Conservation (phyloP, 805 yeast genomes). For the Lachancea cidri region DNA sequence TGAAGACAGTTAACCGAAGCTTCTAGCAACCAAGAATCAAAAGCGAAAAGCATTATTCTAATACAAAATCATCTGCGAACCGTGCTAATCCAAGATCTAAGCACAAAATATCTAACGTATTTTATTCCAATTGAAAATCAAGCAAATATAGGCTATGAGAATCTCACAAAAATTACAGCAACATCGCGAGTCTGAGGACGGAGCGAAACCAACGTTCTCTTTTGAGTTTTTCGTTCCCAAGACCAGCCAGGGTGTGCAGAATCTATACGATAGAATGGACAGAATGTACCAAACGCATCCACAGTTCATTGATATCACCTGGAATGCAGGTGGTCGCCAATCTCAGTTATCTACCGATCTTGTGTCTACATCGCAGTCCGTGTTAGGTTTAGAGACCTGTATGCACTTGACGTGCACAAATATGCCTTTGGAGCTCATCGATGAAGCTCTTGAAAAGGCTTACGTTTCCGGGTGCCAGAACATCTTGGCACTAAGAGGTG, state of each 20-base stretch:
- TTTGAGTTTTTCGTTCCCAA: slow-evolving; percentile 97
- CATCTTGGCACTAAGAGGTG: slow-evolving; percentile 91
- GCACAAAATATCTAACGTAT: no score
- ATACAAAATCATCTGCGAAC: no score
- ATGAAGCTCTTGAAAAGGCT: slow-evolving; percentile 79
- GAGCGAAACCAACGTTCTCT: slow-evolving; percentile 67
- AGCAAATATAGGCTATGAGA: slow-evolving; percentile 33
- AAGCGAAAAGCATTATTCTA: no score
- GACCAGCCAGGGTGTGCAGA: slow-evolving; percentile 94
- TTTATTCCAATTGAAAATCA: no score
- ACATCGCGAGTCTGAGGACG: slow-evolving; percentile 23
- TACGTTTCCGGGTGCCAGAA: slow-evolving; percentile 91
- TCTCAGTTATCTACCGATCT: slow-evolving; percentile 84
- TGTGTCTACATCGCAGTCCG: slow-evolving; percentile 85
- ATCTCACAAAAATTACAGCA: slow-evolving; percentile 36
- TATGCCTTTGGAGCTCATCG: slow-evolving; percentile 78
- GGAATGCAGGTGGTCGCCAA: slow-evolving; percentile 88
- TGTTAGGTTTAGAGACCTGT: slow-evolving; percentile 89
- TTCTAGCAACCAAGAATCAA: no score
- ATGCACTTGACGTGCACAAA: slow-evolving; percentile 98
- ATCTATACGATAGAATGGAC: slow-evolving; percentile 94
- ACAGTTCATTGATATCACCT: slow-evolving; percentile 88
- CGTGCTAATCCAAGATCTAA: no score
- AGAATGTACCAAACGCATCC: slow-evolving; percentile 89
- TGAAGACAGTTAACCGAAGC: no score